phyloP scores from a whole-genome alignment of 306 rosid genomes.

The Oxytropis ochrocephala region DNA sequence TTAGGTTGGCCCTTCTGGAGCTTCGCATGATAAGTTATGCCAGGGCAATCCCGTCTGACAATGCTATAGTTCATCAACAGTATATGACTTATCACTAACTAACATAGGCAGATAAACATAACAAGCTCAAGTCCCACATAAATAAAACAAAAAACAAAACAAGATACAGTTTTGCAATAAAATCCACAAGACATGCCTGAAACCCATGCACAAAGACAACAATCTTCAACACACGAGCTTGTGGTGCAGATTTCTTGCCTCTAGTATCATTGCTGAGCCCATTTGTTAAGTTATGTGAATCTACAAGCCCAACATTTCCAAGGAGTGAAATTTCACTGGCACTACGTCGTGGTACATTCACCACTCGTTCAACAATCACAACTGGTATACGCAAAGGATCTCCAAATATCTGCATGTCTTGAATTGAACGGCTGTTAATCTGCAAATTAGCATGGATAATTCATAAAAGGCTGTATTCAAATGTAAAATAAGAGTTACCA shows the following conservation, averaged over 20 bases:
- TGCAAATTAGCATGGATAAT: constrained; percentile 19
- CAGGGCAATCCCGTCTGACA: neutral
- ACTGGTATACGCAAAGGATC: constrained; percentile 71
- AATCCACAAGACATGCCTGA: constrained; percentile 67
- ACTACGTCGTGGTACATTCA: constrained; percentile 69
- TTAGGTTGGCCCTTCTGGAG: neutral
- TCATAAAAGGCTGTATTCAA: neutral
- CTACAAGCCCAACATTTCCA: constrained; percentile 40
- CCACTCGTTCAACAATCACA: constrained; percentile 77
- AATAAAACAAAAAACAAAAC: neutral
- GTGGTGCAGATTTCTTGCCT: constrained; percentile 30
- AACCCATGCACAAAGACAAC: constrained; percentile 96
- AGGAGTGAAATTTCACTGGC: constrained; percentile 58
- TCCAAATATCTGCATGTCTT: constrained; percentile 88
- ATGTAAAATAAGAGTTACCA: constrained; percentile 8
- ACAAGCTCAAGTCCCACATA: constrained; percentile 3
- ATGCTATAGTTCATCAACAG: constrained; percentile 2
- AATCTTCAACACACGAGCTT: constrained; percentile 60
- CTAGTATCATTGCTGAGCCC: constrained; percentile 27
- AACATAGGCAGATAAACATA: neutral
- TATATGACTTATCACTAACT: neutral
- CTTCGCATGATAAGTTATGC: neutral
- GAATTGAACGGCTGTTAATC: constrained; percentile 80
- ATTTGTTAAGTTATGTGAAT: constrained; percentile 29
- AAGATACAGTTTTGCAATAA: constrained; percentile 17